These are phyloP conservation scores for Ceriops zippeliana DNA, from an alignment of 345 rosid genomes.

Conservation along the genomic window DNA sequence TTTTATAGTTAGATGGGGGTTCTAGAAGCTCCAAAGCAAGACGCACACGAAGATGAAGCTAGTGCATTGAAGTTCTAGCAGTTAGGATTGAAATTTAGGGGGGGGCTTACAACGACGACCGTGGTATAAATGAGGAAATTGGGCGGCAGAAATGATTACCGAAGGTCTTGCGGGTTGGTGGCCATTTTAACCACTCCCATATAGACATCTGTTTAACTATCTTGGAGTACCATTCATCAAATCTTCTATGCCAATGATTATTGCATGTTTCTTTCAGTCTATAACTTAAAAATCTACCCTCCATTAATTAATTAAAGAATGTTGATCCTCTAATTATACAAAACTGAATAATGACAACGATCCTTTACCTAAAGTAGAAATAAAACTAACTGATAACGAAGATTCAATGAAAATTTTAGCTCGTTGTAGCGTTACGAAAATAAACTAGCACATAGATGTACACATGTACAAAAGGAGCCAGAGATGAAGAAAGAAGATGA, in stretches of 20 bases:
- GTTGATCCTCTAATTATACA: not conserved
- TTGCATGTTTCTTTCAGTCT: not conserved
- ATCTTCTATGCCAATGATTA: not conserved
- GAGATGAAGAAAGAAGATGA: slow-evolving; percentile 13
- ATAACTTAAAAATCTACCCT: not conserved
- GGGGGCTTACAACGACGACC: slow-evolving; percentile 21
- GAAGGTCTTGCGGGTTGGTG: slow-evolving; percentile 59
- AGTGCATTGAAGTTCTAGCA: slow-evolving; percentile 7
- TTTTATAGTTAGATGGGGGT: slow-evolving; percentile 12
- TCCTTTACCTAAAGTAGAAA: not conserved
- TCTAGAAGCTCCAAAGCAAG: slow-evolving; percentile 28
- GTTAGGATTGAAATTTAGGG: slow-evolving; percentile 58
- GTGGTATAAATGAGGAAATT: not conserved
- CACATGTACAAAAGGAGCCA: slow-evolving; percentile 2
- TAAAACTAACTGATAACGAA: not conserved
- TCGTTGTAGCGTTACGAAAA: not conserved
- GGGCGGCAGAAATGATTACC: slow-evolving; percentile 27
- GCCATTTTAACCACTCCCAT: slow-evolving; percentile 52
- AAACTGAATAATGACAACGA: not conserved
- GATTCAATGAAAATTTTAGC: not conserved
- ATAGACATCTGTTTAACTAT: not conserved
- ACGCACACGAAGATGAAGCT: not conserved
- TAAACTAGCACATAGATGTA: not conserved
- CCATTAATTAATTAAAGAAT: not conserved
- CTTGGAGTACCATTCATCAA: not conserved